Base-by-base conservation (phyloP, 768 basidiomycete genomes). In the Agrocybe chaxingu region DNA sequence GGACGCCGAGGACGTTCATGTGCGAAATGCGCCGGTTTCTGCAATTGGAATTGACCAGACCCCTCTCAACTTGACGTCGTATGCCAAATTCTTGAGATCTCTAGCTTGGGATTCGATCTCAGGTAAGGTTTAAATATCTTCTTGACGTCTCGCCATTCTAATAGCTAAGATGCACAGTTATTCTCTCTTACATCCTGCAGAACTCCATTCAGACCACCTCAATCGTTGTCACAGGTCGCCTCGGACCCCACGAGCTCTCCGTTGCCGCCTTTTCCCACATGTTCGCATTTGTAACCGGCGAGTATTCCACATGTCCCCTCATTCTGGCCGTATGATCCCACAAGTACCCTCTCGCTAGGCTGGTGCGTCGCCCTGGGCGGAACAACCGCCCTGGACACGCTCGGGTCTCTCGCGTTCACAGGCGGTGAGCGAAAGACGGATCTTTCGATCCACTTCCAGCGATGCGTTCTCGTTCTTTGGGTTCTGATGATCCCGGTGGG, bases 331-430 rank as follows among this genome's bases (percentile, higher is more conserved):
- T 56, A 69, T 73, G 78, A 76, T 83, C 80, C 79, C 77, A 80
- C 74, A 58, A 62, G 51, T 58, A 51, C 40, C 45, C 48, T 55
- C 61, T 58, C 24, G 24, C 24, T 65, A 89, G 87, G 87, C 36
- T 89, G 87, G 85, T 82, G 80, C 59, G 74, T 89, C 48, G 87
- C 85, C 8, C 74, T 89, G 16, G 87, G 87, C 9, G 87, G 87
- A 13, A 84, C 86, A 0, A 87, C 86, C 3, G 86, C 85, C 7
- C 73, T 89, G 33, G 87, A 89, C 62, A 90, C 89, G 0, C 71
- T 89, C 49, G 87, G 87, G 36, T 89, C 88, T 1, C 85, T 87
- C 59, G 79, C 88, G 1, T 91, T 83, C 66, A 89, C 86, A 8
- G 84, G 84, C 19, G 78, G 82, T 32, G 68, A 58, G 50, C 72